Percentiles rank a stretch among this genome's conserved stretches.
phyloP scores from a whole-genome alignment of 2,329 filamentous ascomycete genomes.

The Teratosphaeria zuluensis region DNA sequence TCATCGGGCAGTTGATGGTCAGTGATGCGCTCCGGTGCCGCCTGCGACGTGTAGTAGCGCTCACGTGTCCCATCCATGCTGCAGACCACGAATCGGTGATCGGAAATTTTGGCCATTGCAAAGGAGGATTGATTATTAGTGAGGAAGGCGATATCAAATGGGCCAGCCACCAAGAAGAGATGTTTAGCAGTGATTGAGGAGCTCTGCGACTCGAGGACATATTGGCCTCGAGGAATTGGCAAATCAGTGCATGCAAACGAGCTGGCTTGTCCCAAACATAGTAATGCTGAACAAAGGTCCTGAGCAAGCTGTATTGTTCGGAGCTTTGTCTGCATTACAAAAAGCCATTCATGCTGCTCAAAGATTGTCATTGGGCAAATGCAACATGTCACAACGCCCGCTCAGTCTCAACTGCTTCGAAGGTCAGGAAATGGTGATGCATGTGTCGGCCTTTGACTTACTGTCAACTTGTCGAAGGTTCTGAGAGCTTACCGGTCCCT shows the following conservation, averaged over 20 bases:
- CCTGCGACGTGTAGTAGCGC: not conserved
- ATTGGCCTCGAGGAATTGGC: not conserved
- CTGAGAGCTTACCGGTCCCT: slow-evolving; percentile 37
- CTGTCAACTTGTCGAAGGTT: slow-evolving; percentile 24
- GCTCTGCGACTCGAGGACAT: not conserved
- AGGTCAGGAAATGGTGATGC: too few relatives aligned
- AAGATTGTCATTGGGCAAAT: not conserved
- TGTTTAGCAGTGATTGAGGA: not conserved
- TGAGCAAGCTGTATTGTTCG: not conserved
- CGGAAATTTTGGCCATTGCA: not conserved
- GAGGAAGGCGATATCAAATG: not conserved
- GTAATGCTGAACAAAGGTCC: not conserved
- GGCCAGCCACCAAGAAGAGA: not conserved
- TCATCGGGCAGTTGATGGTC: not conserved
- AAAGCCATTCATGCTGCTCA: not conserved
- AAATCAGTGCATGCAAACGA: not conserved
- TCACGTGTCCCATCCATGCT: not conserved
- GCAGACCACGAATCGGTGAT: not conserved
- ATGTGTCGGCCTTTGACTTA: slow-evolving; percentile 7
- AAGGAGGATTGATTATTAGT: not conserved
- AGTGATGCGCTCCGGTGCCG: not conserved
- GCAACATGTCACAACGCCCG: too few relatives aligned
- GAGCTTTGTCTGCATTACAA: not conserved
- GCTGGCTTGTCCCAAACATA: not conserved
- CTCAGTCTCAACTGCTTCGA: too few relatives aligned